Percentiles rank a stretch among this genome's conserved stretches.
phyloP scores from a whole-genome alignment of 768 basidiomycete species.

The Leccinellum rugosiceps region DNA sequence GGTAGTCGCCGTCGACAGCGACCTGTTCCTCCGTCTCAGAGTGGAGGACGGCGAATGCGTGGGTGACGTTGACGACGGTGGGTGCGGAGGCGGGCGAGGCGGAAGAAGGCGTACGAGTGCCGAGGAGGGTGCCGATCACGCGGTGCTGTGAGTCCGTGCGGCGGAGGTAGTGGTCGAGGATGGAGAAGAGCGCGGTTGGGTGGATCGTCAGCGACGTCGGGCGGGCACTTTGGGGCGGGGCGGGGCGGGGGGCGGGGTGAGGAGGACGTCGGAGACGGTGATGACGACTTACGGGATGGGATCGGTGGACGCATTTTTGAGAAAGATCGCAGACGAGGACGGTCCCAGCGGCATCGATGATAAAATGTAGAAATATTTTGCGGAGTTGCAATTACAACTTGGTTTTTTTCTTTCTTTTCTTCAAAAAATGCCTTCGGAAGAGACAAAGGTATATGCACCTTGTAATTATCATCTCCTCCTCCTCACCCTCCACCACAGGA shows the following conservation, averaged over 20 bases:
- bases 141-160: conserved; percentile 77
- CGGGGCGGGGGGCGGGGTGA: not conserved
- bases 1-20: conserved; percentile 96
- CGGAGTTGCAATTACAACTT: conserved; percentile 31
- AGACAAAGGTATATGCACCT: conserved; percentile 64
- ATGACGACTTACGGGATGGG: conserved; percentile 33
- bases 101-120: conserved; percentile 58
- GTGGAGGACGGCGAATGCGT: conserved; percentile 89
- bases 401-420: conserved; percentile 4
- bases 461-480: not conserved
- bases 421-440: conserved; percentile 77
- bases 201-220: conserved; percentile 79
- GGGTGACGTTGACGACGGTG: conserved; percentile 62
- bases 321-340: conserved; percentile 43
- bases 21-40: conserved; percentile 91
- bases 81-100: not conserved
- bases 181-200: conserved; percentile 89
- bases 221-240: conserved; percentile 48
- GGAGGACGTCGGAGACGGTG: not conserved
- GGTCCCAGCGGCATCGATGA: conserved; percentile 42
- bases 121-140: conserved; percentile 94
- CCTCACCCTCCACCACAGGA: conserved; percentile 42
- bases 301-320: conserved; percentile 35
- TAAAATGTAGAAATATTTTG: not conserved
- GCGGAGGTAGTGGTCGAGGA: conserved; percentile 95